phyloP scores from a whole-genome alignment of 805 yeast species.

The Metschnikowia amazonensis region DNA sequence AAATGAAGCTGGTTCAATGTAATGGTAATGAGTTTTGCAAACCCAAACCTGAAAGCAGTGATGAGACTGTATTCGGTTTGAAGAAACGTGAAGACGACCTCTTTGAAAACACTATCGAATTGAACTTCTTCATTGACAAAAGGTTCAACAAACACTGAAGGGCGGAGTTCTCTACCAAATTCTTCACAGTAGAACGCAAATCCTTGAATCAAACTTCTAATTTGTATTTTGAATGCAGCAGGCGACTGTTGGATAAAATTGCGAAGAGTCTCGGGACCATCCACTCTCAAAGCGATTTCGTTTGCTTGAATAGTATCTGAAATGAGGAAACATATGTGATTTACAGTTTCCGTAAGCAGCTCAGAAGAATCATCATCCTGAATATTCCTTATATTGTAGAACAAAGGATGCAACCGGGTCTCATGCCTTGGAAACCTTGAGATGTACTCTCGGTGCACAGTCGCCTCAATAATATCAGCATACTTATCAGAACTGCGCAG shows the following conservation, averaged over 20 bases:
- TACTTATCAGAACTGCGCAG: background rate
- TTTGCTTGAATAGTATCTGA: slow-evolving; percentile 53
- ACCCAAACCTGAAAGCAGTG: slow-evolving; percentile 31
- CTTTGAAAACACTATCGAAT: slow-evolving; percentile 35
- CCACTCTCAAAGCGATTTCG: slow-evolving; percentile 57
- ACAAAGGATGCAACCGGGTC: background rate
- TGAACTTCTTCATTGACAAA: slow-evolving; percentile 20
- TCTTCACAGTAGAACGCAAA: slow-evolving; percentile 7
- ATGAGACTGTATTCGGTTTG: slow-evolving; percentile 44
- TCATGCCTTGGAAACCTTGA: background rate
- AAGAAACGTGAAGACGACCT: slow-evolving; percentile 37
- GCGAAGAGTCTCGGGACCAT: slow-evolving; percentile 26
- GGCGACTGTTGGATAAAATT: slow-evolving; percentile 27
- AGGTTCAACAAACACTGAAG: slow-evolving; percentile 21
- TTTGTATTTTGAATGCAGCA: slow-evolving; percentile 26
- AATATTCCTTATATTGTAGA: background rate
- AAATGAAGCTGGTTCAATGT: slow-evolving; percentile 21
- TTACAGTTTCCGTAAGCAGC: background rate
- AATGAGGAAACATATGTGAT: slow-evolving; percentile 6
- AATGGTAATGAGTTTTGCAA: slow-evolving; percentile 26
- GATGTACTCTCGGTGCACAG: background rate
- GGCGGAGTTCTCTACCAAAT: slow-evolving; percentile 9
- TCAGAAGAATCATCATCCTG: background rate
- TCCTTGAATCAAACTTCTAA: slow-evolving; percentile 42
- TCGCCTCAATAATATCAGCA: background rate